These are phyloP conservation scores for Exophiala dermatitidis DNA, from an alignment of 2,329 filamentous ascomycete species.

Conservation along the genomic window DNA sequence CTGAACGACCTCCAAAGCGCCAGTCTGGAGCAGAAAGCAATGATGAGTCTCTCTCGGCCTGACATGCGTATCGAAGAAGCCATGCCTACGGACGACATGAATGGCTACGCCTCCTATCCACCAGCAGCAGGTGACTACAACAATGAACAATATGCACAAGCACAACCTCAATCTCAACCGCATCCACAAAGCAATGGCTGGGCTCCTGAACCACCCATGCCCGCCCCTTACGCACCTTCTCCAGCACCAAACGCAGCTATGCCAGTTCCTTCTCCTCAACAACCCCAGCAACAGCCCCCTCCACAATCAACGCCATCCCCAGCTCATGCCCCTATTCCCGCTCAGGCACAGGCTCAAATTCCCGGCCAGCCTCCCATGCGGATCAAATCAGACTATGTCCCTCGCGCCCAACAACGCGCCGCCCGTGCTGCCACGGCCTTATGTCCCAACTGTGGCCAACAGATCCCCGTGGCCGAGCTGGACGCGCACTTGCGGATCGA, in stretches of 20 bases:
- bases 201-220: slow-evolving; percentile 31
- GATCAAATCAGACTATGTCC: slow-evolving; percentile 89
- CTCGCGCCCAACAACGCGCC: slow-evolving; percentile 65
- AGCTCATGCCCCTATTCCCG: slow-evolving; percentile 6
- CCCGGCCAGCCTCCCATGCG: slow-evolving; percentile 55
- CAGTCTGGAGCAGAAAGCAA: slow-evolving; percentile 89
- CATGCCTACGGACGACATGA: slow-evolving; percentile 68
- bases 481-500: slow-evolving; percentile 94
- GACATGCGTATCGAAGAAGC: slow-evolving; percentile 89
- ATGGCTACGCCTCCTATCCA: slow-evolving; percentile 43
- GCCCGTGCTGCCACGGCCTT: slow-evolving; percentile 60
- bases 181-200: slow-evolving; percentile 33
- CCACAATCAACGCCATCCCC: slow-evolving; percentile 62
- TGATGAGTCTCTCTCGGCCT: slow-evolving; percentile 68
- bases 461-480: slow-evolving; percentile 78
- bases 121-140: slow-evolving; percentile 9
- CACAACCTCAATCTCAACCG: slow-evolving; percentile 34
- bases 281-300: slow-evolving; percentile 54
- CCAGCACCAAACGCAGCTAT: slow-evolving; percentile 31
- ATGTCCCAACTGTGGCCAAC: slow-evolving; percentile 89
- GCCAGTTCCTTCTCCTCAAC: slow-evolving; percentile 34
- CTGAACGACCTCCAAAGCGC: slow-evolving; percentile 89
- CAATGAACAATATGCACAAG: slow-evolving; percentile 38
- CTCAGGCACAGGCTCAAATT: too few species aligned
- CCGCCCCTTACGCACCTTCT: slow-evolving; percentile 28